Evolutionary conservation across 1,284 basidiomycete species (phyloP).

Genomic region (Cryptococcus sp.): DNA sequence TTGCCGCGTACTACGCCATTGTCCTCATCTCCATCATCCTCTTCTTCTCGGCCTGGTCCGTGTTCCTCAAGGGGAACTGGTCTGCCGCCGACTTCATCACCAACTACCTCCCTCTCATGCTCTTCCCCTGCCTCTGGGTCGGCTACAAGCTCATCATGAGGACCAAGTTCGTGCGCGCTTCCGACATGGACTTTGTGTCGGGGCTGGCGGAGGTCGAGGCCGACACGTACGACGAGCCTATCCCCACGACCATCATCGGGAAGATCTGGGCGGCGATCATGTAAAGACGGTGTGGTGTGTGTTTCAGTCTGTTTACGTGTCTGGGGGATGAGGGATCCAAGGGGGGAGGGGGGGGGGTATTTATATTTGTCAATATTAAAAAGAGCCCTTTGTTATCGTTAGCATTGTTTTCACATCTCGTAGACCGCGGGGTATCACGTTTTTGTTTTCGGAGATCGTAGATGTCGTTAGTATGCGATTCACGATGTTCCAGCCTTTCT

Average conservation of each 20-base stretch:
- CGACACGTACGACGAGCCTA: constrained; percentile 34
- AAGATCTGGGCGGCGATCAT: constrained; percentile 32
- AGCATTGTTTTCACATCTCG: too few species aligned
- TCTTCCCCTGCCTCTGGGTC: constrained; percentile 72
- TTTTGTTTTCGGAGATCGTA: too few species aligned
- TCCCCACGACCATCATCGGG: constrained; percentile 18
- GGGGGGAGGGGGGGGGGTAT: too few species aligned
- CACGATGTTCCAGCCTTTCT: too few species aligned
- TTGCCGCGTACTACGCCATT: constrained; percentile 46
- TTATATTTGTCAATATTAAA: too few species aligned
- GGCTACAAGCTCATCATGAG: constrained; percentile 42
- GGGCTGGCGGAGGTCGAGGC: constrained; percentile 38
- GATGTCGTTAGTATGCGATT: too few species aligned
- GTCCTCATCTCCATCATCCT: constrained; percentile 38
- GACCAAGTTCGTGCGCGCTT: constrained; percentile 23
- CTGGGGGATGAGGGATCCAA: too few species aligned
- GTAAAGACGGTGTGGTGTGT: constrained; percentile 7
- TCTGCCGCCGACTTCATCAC: constrained; percentile 32
- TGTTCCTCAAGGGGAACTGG: constrained; percentile 58
- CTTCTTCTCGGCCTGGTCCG: constrained; percentile 48
- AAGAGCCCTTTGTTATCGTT: too few species aligned
- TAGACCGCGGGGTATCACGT: too few species aligned
- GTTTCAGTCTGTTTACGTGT: background rate
- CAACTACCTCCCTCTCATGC: constrained; percentile 58
- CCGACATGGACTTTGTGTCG: constrained; percentile 35